These are phyloP conservation scores for Xerocomus spinulosus DNA, from an alignment of 768 basidiomycete species.

Conservation along the genomic window DNA sequence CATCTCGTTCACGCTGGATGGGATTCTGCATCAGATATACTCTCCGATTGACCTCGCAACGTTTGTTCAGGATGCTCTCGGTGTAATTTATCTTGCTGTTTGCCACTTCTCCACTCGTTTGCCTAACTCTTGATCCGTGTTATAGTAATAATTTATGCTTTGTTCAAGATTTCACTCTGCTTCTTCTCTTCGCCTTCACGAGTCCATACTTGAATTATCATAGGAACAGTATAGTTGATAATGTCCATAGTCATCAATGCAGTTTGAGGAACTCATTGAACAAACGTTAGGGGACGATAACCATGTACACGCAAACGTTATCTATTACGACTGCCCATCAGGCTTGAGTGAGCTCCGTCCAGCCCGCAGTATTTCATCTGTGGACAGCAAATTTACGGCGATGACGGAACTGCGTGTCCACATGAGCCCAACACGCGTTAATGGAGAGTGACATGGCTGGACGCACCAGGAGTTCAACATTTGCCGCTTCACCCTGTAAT, in stretches of 20 bases:
- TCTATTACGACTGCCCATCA: conserved; percentile 55
- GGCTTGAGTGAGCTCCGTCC: conserved; percentile 85
- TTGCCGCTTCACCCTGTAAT: conserved; percentile 97
- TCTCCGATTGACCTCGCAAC: conserved; percentile 27
- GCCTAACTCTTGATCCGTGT: conserved; percentile 13
- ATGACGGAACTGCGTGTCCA: conserved; percentile 70
- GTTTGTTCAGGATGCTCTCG: conserved; percentile 5
- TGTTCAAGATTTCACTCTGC: conserved; percentile 6
- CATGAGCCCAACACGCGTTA: conserved; percentile 23
- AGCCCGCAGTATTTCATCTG: conserved; percentile 91
- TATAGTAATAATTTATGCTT: conserved; percentile 27
- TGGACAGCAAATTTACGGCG: conserved; percentile 90
- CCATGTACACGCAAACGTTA: conserved; percentile 16
- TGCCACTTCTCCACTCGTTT: conserved; percentile 17
- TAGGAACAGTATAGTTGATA: conserved; percentile 29
- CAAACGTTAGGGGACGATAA: conserved; percentile 21
- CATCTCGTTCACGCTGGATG: conserved; percentile 54
- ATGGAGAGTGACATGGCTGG: conserved; percentile 6
- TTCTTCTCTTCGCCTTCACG: conserved; percentile 9
- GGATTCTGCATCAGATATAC: conserved; percentile 48
- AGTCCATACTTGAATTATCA: conserved; percentile 15
- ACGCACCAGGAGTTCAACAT: conserved; percentile 95
- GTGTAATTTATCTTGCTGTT: conserved; percentile 24
- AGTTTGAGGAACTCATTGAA: conserved; percentile 12
- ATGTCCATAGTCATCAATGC: conserved; percentile 27